Evolutionary conservation across 495 filamentous ascomycete species (phyloP).

Genomic region (Ascobolus immersus): DNA sequence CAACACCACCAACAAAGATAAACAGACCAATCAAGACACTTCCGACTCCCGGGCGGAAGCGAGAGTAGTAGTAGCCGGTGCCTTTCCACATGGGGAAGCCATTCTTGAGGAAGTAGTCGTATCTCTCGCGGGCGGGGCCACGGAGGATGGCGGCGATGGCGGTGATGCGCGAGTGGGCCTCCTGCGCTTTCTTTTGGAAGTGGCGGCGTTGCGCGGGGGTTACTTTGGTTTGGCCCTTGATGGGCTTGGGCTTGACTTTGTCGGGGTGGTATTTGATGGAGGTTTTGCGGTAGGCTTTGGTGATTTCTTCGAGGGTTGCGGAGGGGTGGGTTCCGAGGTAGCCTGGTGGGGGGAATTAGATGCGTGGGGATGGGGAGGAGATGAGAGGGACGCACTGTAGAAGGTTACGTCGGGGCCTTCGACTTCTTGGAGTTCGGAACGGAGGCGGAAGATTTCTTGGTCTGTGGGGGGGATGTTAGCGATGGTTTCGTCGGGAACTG

Average conservation of each 20-base stretch:
- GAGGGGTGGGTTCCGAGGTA: conserved; percentile 43
- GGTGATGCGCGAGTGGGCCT: conserved; percentile 57
- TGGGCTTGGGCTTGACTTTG: conserved; percentile 56
- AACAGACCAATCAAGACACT: conserved; percentile 66
- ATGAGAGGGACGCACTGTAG: conserved; percentile 32
- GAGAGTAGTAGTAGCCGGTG: conserved; percentile 89
- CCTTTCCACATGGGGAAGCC: conserved; percentile 93
- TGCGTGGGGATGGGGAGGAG: neutral
- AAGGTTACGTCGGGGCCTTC: conserved; percentile 72
- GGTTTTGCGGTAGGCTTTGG: conserved; percentile 77
- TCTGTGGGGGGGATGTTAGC: too few species aligned
- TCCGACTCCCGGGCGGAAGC: conserved; percentile 72
- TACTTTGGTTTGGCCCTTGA: conserved; percentile 22
- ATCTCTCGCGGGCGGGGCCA: conserved; percentile 53
- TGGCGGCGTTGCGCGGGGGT: conserved; percentile 36
- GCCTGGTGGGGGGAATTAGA: conserved; percentile 21
- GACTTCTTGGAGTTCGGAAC: conserved; percentile 49
- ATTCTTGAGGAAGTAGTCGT: conserved; percentile 82
- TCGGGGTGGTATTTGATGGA: conserved; percentile 67
- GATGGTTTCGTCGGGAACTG: too few species aligned
- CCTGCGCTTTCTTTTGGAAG: conserved; percentile 46
- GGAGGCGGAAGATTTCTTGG: conserved; percentile 87
- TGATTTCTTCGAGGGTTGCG: conserved; percentile 68
- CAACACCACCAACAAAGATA: conserved; percentile 53
- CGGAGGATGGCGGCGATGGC: conserved; percentile 65